phyloP scores from a whole-genome alignment of 177 flowering plant species.

The Tripterygium wilfordii region DNA sequence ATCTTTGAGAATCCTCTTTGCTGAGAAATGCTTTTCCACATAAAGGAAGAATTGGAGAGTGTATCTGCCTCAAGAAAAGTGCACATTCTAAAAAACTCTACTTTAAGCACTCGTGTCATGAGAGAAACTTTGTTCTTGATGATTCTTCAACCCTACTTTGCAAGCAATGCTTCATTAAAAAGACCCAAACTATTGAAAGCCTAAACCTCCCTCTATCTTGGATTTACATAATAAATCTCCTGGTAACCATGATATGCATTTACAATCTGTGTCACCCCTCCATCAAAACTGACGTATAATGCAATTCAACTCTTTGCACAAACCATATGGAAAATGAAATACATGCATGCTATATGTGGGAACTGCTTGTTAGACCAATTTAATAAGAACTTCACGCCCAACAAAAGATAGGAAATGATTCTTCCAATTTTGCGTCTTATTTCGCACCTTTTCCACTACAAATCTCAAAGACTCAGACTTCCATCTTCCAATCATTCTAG shows the following conservation, averaged over 20 bases:
- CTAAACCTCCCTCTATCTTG: background rate
- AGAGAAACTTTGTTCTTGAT: background rate
- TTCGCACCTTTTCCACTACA: background rate
- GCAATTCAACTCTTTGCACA: background rate
- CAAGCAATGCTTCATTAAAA: background rate
- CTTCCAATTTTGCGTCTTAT: background rate
- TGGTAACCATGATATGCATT: background rate
- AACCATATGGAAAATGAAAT: background rate
- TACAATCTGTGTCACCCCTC: background rate
- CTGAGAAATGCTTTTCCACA: no score
- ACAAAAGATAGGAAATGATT: background rate
- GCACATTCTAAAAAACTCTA: no score
- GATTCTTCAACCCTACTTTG: background rate
- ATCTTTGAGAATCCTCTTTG: no score
- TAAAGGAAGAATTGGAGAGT: no score
- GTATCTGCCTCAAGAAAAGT: no score
- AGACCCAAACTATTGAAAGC: background rate
- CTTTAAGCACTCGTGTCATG: background rate
- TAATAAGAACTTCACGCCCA: background rate
- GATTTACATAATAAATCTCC: background rate
- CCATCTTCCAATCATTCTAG: background rate
- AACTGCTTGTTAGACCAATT: background rate
- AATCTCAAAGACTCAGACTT: background rate
- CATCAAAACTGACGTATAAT: background rate
- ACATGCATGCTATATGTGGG: background rate